Evolutionary conservation across 2,329 filamentous ascomycete genomes (phyloP), one percentile per base, ranked within the genome.

Genomic region (Microsporum ferrugineum): DNA sequence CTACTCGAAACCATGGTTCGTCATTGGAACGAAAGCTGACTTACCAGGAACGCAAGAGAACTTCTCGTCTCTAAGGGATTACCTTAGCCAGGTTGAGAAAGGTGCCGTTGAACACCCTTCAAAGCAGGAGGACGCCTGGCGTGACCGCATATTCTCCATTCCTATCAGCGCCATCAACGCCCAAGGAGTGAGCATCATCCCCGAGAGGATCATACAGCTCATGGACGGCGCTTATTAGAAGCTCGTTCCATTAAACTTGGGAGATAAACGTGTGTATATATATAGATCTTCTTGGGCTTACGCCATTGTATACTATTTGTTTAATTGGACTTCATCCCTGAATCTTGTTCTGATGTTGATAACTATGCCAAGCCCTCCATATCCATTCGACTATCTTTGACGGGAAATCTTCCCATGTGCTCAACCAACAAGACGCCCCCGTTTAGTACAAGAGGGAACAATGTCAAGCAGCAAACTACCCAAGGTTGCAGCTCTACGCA

Each of bases 1-100:
- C 66, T 88, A 88, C n/a, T 84, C 83, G 38, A 99, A 99, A 76
- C 91, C 94, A 0, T 99, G 94, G 94, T 94, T 95, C 69, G 91
- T 96, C 3, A 85, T 96, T 49, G 92, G 89, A 0, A 96, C 91
- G 23, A 97, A 97, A 75, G 91, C 89, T 0, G 92, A 97, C 71
- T 72, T 95, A 60, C 83, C 86, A 2, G 82, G 82, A 2, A 95
- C 94, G 1, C 83, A 91, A 71, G 82, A 84, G 29, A 95, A 94
- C 70, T 99, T 89, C 71, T 75, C 73, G 39, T 74, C 77, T 58
- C 76, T 99, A 66, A 84, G 85, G 66, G 75, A 76, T 6, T 96
- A 96, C 73, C 75, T 99, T 2, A 78, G 82, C 3, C 77, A 76
- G 2, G 80, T 97, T 29, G 82, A 82, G 58, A 77, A 76, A 0